Evolutionary conservation across 164 flowering plant species (phyloP), one percentile per base, ranked within the genome.

Genomic region (Platanus orientalis): DNA sequence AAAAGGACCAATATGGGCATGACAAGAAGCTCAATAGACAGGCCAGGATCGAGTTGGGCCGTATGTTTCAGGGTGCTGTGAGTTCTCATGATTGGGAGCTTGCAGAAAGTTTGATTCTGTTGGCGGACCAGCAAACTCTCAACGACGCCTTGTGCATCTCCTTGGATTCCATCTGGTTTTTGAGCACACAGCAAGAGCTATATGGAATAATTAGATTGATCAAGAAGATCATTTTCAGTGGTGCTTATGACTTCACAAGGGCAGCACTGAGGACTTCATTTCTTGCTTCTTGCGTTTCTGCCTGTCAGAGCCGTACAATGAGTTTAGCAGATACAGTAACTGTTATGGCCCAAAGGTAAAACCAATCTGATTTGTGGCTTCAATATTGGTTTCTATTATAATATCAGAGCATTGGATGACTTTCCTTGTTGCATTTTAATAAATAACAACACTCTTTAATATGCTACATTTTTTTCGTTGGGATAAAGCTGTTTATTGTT

Each of bases 231-330:
- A 80, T 92, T 64, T 64, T 71, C 20, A 78, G 76, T 75, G 98
- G 98, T 62, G 98, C 98, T 66, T 81, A 74, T 71, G 98, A 92
- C 74, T 92, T 89, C 71, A 88, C 96, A 10, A 81, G 98, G 73
- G 98, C 98, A 30, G 94, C 94, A 26, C 86, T 92, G n/a, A 78
- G 98, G 73, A 92, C 98, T 67, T 92, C 95, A 1, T 92, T 92
- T 77, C 90, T 92, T 57, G 98, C 98, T 69, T 92, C 98, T 0
- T 92, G 98, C 59, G 98, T 92, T 56, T 92, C 98, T 68, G 96
- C 96, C 14, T 92, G 98, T 63, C 96, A 89, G 74, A 87, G 94
- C 69, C 80, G 87, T 57, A 86, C 92, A 7, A 81, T 86, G 96
- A 87, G 88, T 72, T 84, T 89, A 64, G 81, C 92, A 5, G 96